Conservation (phyloP, 495 filamentous ascomycete genomes). For the Melanomma pulvis-pyrius region DNA sequence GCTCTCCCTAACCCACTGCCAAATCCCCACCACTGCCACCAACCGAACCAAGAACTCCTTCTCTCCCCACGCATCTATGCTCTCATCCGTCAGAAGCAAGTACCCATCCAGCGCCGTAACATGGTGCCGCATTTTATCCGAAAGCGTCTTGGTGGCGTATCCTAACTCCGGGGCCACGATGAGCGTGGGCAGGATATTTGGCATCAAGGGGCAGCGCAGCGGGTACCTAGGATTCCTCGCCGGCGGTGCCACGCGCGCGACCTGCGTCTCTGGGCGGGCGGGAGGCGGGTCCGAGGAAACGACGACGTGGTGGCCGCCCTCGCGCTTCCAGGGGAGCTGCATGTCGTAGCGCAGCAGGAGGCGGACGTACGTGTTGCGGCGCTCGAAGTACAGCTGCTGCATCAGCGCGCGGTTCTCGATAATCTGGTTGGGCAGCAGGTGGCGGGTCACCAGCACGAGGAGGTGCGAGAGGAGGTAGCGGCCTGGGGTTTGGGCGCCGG, state of each 20-base stretch:
- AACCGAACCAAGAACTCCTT: background rate
- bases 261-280: background rate
- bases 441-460: constrained; percentile 11
- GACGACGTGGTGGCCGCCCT: background rate
- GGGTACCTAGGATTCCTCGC: background rate
- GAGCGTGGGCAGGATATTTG: constrained; percentile 3
- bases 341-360: constrained; percentile 13
- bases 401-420: constrained; percentile 10
- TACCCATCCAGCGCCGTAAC: constrained; percentile 10
- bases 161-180: background rate
- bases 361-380: background rate
- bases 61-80: background rate
- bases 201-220: background rate
- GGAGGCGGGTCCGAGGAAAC: background rate
- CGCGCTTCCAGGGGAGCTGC: background rate
- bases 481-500: background rate
- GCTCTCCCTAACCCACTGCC: constrained; percentile 6
- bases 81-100: constrained; percentile 3
- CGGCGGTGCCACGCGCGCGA: background rate
- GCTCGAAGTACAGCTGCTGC: background rate
- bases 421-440: constrained; percentile 17
- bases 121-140: constrained; percentile 15
- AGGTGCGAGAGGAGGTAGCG: background rate
- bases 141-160: background rate
- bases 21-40: background rate